These are phyloP conservation scores for Shiraia bambusicola DNA, from an alignment of 2,329 filamentous ascomycete species.

Conservation along the genomic window DNA sequence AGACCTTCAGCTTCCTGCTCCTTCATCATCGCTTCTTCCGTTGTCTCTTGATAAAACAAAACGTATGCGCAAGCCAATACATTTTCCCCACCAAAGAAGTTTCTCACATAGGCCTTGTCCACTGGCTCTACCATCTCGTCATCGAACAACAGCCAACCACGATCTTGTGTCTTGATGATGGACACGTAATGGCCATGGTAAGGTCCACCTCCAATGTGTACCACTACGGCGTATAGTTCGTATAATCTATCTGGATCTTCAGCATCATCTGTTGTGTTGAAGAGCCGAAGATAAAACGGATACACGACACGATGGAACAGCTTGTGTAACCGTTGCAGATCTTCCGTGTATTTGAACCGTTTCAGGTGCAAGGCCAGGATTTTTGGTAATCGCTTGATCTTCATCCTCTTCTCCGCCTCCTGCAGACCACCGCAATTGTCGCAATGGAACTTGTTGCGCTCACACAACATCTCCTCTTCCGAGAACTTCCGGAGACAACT, in stretches of 20 bases:
- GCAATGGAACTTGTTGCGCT: conserved; percentile 98
- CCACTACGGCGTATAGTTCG: conserved; percentile 94
- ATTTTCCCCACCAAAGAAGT: conserved; percentile 88
- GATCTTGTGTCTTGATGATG: conserved; percentile 95
- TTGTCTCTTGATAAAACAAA: conserved; percentile 94
- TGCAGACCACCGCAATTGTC: conserved; percentile 95
- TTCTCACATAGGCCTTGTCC: conserved; percentile 91
- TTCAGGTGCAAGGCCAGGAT: conserved; percentile 92
- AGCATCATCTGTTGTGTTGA: conserved; percentile 95
- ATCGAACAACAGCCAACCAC: conserved; percentile 94
- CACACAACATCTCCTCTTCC: conserved; percentile 94
- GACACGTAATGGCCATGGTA: conserved; percentile 98
- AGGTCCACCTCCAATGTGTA: conserved; percentile 94
- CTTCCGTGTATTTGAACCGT: conserved; percentile 97
- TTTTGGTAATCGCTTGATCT: conserved; percentile 91
- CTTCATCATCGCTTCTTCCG: conserved; percentile 65
- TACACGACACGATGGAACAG: conserved; percentile 96
- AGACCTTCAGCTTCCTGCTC: conserved; percentile 82
- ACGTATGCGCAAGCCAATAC: conserved; percentile 95
- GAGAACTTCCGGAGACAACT: conserved; percentile 95
- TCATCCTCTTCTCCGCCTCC: conserved; percentile 98
- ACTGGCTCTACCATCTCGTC: conserved; percentile 99
- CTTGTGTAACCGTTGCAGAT: conserved; percentile 90
- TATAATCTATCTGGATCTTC: conserved; percentile 92
- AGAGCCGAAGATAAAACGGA: conserved; percentile 91